A percentile compares a stretch with the other conserved stretches of the same genome.
These are phyloP conservation scores for Ambrosia hybrid DNA, from an alignment of 140 eudicot species.

Conservation along the genomic window DNA sequence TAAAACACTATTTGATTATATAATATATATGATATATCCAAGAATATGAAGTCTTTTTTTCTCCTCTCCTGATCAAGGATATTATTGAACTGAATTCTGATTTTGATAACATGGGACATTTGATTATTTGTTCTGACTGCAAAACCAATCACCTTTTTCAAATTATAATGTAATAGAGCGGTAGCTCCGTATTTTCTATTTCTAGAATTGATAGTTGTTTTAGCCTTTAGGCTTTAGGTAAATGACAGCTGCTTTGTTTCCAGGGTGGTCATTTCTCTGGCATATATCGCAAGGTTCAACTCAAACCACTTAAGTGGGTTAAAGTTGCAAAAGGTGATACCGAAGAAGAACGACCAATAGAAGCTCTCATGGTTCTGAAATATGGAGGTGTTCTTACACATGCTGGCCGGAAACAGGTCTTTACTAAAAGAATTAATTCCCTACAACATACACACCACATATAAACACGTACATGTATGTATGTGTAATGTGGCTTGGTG, in stretches of 20 bases:
- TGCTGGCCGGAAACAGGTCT: slow-evolving; percentile 98
- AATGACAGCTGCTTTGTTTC: slow-evolving; percentile 21
- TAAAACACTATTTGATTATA: too few relatives aligned
- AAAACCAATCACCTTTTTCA: background rate
- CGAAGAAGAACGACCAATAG: slow-evolving; percentile 91
- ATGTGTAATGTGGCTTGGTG: background rate
- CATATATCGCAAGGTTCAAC: slow-evolving; percentile 91
- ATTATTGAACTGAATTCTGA: too few relatives aligned
- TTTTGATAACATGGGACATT: too few relatives aligned
- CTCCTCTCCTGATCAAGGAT: too few relatives aligned
- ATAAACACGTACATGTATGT: background rate
- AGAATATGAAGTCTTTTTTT: too few relatives aligned
- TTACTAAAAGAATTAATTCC: background rate
- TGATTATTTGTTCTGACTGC: too few relatives aligned
- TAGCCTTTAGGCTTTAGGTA: background rate
- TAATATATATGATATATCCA: too few relatives aligned
- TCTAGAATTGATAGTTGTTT: slow-evolving; percentile 2
- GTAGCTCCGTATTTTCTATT: slow-evolving; percentile 8
- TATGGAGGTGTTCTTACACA: slow-evolving; percentile 99
- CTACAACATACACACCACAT: background rate
- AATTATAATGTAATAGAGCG: slow-evolving; percentile 10
- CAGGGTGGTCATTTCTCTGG: slow-evolving; percentile 99
- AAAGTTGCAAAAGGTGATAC: slow-evolving; percentile 78
- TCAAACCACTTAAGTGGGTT: slow-evolving; percentile 99
- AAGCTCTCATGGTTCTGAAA: slow-evolving; percentile 96